These are phyloP conservation scores for Pisolithus orientalis DNA, from an alignment of 768 basidiomycete genomes.

Conservation along the genomic window DNA sequence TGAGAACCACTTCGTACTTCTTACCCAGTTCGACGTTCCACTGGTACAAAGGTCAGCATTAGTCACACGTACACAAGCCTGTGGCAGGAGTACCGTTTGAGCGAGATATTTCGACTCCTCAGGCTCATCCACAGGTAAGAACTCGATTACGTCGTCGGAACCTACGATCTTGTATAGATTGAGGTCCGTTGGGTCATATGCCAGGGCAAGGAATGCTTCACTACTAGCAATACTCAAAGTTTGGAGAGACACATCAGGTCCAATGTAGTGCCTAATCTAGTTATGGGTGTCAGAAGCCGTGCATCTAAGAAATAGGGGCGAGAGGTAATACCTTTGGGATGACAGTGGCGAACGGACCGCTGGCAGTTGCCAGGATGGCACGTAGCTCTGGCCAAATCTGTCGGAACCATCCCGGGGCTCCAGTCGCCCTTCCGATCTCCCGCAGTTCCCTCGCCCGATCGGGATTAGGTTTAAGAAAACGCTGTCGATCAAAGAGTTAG, in stretches of 20 bases:
- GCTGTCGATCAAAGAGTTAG: conserved; percentile 1
- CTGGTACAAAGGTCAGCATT: conserved; percentile 2
- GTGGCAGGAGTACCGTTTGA: conserved; percentile 10
- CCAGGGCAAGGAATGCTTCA: conserved; percentile 16
- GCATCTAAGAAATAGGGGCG: background rate
- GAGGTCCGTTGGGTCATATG: conserved; percentile 15
- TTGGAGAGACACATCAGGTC: conserved; percentile 13
- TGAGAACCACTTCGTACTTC: conserved; percentile 17
- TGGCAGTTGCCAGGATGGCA: conserved; percentile 13
- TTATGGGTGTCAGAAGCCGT: background rate
- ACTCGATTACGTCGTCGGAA: conserved; percentile 21
- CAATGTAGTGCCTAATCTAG: conserved; percentile 14
- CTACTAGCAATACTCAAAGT: conserved; percentile 17
- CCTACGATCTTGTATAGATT: conserved; percentile 17
- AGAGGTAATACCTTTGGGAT: conserved; percentile 12
- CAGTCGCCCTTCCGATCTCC: background rate
- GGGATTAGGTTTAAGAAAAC: conserved; percentile 11
- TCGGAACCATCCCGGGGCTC: conserved; percentile 13
- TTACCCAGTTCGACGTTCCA: conserved; percentile 15
- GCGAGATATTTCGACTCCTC: conserved; percentile 16
- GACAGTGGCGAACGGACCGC: conserved; percentile 17
- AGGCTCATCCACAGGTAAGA: conserved; percentile 10
- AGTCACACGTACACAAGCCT: background rate
- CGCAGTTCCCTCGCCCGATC: conserved; percentile 14
- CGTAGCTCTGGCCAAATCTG: conserved; percentile 15